Percentiles rank a stretch among this genome's conserved stretches.
phyloP scores from a whole-genome alignment of 371 early-diverging fungal species.

The Actinomortierella wolfii region DNA sequence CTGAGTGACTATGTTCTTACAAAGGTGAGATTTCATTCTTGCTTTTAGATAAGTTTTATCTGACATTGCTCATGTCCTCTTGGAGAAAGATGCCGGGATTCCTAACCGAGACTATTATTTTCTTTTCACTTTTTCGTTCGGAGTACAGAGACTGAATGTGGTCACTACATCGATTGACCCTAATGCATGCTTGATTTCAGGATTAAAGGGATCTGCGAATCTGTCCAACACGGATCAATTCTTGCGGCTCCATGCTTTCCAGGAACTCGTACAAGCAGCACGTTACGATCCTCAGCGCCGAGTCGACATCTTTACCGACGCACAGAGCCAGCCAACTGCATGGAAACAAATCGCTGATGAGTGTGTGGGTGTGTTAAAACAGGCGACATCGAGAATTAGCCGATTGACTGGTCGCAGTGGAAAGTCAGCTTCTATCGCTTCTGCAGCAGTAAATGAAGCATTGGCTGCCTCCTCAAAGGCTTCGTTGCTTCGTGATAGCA shows the following conservation, averaged over 20 bases:
- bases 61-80: no score
- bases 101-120: no score
- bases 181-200: conserved; percentile 46
- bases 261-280: conserved; percentile 52
- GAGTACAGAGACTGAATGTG: conserved; percentile 40
- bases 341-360: conserved; percentile 54
- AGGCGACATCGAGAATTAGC: conserved; percentile 41
- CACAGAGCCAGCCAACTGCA: conserved; percentile 46
- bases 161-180: conserved; percentile 34
- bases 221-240: conserved; percentile 12
- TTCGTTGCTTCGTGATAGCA: conserved; percentile 2
- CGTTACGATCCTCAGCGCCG: conserved; percentile 45
- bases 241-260: conserved; percentile 47
- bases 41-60: no score
- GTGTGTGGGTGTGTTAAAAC: conserved; percentile 48
- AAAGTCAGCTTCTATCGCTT: conserved; percentile 9
- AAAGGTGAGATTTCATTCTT: conserved; percentile 13
- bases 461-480: not conserved
- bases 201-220: conserved; percentile 35
- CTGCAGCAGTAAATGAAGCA: not conserved
- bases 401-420: conserved; percentile 15
- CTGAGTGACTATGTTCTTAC: conserved; percentile 50
- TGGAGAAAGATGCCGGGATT: no score
- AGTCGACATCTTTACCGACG: conserved; percentile 42
- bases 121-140: no score